These are phyloP conservation scores for Erodium chrysanthum DNA, from an alignment of 441 rosid genomes.

Conservation along the genomic window DNA sequence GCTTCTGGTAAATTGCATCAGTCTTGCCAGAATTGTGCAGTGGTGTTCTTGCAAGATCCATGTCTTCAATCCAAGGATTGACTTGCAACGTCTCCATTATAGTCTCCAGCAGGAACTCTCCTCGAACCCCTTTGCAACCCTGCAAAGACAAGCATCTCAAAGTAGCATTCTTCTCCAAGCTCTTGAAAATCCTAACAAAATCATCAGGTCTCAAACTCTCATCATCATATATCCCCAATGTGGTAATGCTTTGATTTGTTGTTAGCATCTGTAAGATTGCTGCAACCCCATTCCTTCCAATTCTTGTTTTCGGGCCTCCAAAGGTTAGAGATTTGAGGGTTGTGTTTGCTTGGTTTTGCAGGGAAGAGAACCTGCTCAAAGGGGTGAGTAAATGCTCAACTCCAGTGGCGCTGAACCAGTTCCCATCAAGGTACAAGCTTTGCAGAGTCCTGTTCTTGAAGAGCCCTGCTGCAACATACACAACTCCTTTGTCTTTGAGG, in stretches of 20 bases:
- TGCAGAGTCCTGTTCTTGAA: slow-evolving; percentile 69
- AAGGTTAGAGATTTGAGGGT: slow-evolving; percentile 53
- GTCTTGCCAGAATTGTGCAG: slow-evolving; percentile 58
- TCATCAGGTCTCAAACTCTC: slow-evolving; percentile 63
- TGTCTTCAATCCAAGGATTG: slow-evolving; percentile 78
- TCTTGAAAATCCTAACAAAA: slow-evolving; percentile 50
- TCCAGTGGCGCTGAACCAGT: slow-evolving; percentile 62
- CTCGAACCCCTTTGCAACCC: slow-evolving; percentile 81
- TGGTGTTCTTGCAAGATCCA: slow-evolving; percentile 74
- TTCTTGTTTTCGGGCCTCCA: slow-evolving; percentile 59
- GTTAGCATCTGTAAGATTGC: slow-evolving; percentile 67
- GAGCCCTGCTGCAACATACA: slow-evolving; percentile 78
- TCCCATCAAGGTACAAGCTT: slow-evolving; percentile 66
- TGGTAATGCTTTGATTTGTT: slow-evolving; percentile 59
- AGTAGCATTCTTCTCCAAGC: slow-evolving; percentile 64
- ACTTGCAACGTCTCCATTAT: slow-evolving; percentile 67
- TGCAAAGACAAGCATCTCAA: slow-evolving; percentile 61
- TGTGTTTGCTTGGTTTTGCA: slow-evolving; percentile 79
- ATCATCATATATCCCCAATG: slow-evolving; percentile 67
- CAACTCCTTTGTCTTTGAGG: slow-evolving; percentile 74
- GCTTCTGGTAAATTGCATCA: slow-evolving; percentile 57
- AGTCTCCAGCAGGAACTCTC: slow-evolving; percentile 50
- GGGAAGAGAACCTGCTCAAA: slow-evolving; percentile 71
- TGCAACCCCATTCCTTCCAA: slow-evolving; percentile 65
- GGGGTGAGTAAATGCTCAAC: slow-evolving; percentile 79